Percentiles rank a stretch among this genome's conserved stretches.
Conservation (phyloP, 257 asterid genomes). For the Scutellaria baicalensis region DNA sequence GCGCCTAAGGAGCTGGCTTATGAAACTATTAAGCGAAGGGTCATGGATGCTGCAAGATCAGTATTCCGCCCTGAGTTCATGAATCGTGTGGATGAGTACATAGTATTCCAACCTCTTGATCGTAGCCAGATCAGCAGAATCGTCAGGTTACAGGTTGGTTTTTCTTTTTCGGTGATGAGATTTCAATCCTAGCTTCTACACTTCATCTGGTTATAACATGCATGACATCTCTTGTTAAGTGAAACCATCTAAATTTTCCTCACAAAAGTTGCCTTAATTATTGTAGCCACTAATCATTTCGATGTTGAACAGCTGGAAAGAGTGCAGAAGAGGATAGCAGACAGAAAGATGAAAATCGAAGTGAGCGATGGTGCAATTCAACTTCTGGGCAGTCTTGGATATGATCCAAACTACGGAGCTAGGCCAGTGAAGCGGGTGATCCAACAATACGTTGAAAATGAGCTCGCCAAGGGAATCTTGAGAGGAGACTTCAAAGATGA, state of each 20-base stretch:
- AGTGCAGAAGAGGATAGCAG: slow-evolving; percentile 74
- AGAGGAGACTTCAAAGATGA: slow-evolving; percentile 87
- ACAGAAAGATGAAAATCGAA: slow-evolving; percentile 64
- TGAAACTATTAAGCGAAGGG: slow-evolving; percentile 62
- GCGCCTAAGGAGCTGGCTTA: slow-evolving; percentile 56
- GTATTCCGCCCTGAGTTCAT: slow-evolving; percentile 91
- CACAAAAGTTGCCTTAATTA: too few species aligned
- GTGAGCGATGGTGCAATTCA: slow-evolving; percentile 75
- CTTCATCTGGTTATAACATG: not conserved
- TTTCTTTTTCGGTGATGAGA: not conserved
- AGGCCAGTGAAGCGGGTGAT: slow-evolving; percentile 92
- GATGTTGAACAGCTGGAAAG: slow-evolving; percentile 58
- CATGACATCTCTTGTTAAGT: not conserved
- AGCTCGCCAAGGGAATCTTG: slow-evolving; percentile 86
- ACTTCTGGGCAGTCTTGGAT: slow-evolving; percentile 71
- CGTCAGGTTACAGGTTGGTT: slow-evolving; percentile 67
- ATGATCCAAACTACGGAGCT: slow-evolving; percentile 92
- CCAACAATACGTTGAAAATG: slow-evolving; percentile 79
- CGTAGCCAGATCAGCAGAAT: slow-evolving; percentile 64
- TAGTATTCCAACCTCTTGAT: slow-evolving; percentile 91
- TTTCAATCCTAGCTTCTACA: not conserved
- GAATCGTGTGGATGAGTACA: slow-evolving; percentile 93
- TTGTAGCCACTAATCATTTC: too few species aligned
- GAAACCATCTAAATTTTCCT: not conserved
- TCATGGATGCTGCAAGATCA: slow-evolving; percentile 83